These are phyloP conservation scores for Apiospora hydei DNA, from an alignment of 2,329 filamentous ascomycete species.

Conservation along the genomic window DNA sequence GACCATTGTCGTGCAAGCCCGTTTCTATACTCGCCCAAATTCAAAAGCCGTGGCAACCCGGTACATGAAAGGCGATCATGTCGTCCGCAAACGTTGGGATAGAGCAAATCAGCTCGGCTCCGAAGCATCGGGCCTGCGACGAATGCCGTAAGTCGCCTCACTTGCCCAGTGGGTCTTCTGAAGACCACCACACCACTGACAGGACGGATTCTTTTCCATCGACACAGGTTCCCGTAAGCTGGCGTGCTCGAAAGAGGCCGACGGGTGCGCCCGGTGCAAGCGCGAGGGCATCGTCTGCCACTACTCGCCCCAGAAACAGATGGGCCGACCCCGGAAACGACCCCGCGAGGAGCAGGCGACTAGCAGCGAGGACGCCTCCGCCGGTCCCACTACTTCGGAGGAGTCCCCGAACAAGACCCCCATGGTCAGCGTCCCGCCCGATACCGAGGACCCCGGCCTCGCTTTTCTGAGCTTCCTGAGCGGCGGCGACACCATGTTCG, in stretches of 20 bases:
- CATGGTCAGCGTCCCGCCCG: conserved; percentile 38
- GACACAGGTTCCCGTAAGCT: conserved; percentile 65
- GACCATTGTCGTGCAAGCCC: background rate
- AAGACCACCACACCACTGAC: conserved; percentile 5
- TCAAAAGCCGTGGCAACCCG: background rate
- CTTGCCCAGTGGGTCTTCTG: conserved; percentile 1
- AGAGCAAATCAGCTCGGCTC: conserved; percentile 26
- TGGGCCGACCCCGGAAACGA: conserved; percentile 70
- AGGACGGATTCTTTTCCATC: background rate
- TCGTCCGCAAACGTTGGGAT: conserved; percentile 10
- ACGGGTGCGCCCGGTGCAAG: conserved; percentile 66
- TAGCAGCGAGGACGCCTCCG: background rate
- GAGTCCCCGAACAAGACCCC: conserved; percentile 33
- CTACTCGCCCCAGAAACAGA: conserved; percentile 71
- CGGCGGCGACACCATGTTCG: conserved; percentile 32
- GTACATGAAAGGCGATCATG: background rate
- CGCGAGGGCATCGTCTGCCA: conserved; percentile 64
- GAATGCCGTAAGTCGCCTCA: conserved; percentile 63
- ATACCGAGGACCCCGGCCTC: conserved; percentile 38
- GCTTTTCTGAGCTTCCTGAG: conserved; percentile 39
- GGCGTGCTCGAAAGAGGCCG: conserved; percentile 68
- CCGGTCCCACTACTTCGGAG: conserved; percentile 11
- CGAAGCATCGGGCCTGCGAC: conserved; percentile 70
- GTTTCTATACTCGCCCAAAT: background rate
- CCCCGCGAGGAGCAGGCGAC: conserved; percentile 41